Evolutionary conservation across 2,329 filamentous ascomycete genomes (phyloP).

Genomic region (Aspergillus sp.): DNA sequence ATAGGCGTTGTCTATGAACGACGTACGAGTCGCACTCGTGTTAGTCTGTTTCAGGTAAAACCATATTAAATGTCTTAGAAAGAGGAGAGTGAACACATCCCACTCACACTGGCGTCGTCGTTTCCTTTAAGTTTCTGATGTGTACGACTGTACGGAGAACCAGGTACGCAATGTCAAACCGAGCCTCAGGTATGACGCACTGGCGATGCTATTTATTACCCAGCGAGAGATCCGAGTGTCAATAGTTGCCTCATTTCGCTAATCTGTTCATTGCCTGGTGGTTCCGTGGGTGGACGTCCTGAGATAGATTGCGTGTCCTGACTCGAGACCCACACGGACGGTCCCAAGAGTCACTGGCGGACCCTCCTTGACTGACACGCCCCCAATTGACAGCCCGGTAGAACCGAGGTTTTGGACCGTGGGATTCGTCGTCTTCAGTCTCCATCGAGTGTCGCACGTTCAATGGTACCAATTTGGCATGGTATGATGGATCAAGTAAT

Average conservation of each 20-base stretch:
- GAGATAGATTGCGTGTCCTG: conserved; percentile 12
- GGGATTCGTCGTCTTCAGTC: background rate
- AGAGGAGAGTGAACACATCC: background rate
- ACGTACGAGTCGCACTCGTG: background rate
- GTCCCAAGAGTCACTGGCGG: conserved; percentile 1
- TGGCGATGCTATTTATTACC: conserved; percentile 3
- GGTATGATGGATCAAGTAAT: background rate
- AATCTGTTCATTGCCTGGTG: background rate
- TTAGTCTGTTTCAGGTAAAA: conserved; percentile 1
- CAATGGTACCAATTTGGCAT: background rate
- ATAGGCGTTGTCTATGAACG: background rate
- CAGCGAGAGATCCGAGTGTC: background rate
- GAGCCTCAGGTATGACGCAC: conserved; percentile 2
- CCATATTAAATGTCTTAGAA: background rate
- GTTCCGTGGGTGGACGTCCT: background rate
- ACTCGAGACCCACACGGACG: conserved; percentile 2
- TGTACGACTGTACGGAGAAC: background rate
- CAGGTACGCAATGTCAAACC: background rate
- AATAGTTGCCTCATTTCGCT: conserved; percentile 3
- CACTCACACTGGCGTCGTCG: background rate
- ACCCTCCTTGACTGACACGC: conserved; percentile 6
- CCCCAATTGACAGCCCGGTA: conserved; percentile 6
- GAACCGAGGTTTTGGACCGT: background rate
- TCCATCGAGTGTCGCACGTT: background rate
- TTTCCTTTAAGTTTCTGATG: background rate